Conservation (phyloP, 805 yeast species). For the Ogataea dorogensis region DNA sequence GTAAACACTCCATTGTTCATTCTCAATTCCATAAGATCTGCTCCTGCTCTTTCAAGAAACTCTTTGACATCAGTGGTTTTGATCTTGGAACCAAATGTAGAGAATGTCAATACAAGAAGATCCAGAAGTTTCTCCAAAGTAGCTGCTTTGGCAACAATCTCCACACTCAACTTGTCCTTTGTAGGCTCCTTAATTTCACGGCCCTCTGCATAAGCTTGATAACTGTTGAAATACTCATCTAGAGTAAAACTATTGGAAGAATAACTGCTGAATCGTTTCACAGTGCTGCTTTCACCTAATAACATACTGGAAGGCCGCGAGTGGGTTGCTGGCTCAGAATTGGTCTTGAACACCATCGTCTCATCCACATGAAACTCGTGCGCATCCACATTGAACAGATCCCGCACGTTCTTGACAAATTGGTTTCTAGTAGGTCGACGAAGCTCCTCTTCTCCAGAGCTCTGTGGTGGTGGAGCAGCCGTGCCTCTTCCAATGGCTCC, state of each 20-base stretch:
- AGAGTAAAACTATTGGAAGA: slow-evolving; percentile 35
- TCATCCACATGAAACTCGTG: slow-evolving; percentile 54
- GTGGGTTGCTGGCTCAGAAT: slow-evolving; percentile 26
- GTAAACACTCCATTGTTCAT: slow-evolving; percentile 68
- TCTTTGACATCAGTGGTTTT: slow-evolving; percentile 42
- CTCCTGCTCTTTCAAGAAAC: slow-evolving; percentile 25
- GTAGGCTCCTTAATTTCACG: slow-evolving; percentile 1
- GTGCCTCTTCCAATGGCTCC: slow-evolving; percentile 49
- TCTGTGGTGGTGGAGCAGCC: slow-evolving; percentile 10
- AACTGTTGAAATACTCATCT: slow-evolving; percentile 30
- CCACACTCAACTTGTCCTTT: slow-evolving; percentile 18
- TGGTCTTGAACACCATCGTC: slow-evolving; percentile 59
- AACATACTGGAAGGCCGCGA: slow-evolving; percentile 36
- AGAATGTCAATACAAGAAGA: slow-evolving; percentile 68
- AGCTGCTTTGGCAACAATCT: slow-evolving; percentile 53
- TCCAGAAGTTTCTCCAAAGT: slow-evolving; percentile 76
- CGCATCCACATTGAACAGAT: slow-evolving; percentile 60
- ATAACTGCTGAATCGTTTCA: slow-evolving; percentile 35
- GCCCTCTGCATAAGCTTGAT: slow-evolving; percentile 27
- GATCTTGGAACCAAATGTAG: slow-evolving; percentile 49
- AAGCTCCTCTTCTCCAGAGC: slow-evolving; percentile 6
- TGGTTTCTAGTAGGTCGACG: slow-evolving; percentile 39
- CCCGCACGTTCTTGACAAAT: slow-evolving; percentile 55
- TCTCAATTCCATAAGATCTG: slow-evolving; percentile 36
- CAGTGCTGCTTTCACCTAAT: slow-evolving; percentile 31